Conservation (phyloP, 139 green algal species). For the Picochlorum sp. region DNA sequence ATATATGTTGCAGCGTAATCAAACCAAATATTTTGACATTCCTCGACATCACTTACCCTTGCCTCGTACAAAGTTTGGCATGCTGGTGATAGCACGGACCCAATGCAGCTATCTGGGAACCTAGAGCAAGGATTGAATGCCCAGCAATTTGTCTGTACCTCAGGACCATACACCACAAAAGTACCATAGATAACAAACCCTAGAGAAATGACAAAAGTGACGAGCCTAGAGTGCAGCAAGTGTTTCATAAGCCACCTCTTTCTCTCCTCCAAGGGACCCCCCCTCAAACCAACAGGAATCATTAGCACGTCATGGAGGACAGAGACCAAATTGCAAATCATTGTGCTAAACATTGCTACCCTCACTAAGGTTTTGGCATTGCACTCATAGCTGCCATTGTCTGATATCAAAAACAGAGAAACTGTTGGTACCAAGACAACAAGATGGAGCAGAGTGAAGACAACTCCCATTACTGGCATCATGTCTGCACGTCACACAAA, state of each 20-base stretch:
- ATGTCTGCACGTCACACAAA: too few species aligned
- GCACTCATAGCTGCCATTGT: not conserved
- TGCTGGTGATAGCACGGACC: not conserved
- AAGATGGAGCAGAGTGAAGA: not conserved
- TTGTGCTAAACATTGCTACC: not conserved
- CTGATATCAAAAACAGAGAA: not conserved
- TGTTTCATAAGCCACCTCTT: not conserved
- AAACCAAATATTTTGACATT: not conserved
- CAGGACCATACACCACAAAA: not conserved
- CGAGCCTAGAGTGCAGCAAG: not conserved
- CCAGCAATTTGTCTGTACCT: conserved; percentile 1
- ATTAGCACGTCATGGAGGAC: not conserved
- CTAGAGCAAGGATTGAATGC: conserved; percentile 15
- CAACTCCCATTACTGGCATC: not conserved
- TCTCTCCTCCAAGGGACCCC: conserved; percentile 3
- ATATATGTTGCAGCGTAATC: not conserved
- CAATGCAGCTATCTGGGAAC: not conserved
- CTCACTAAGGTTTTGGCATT: not conserved
- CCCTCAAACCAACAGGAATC: not conserved
- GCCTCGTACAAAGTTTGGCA: not conserved
- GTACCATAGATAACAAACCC: not conserved
- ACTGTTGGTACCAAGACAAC: not conserved
- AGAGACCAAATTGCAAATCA: not conserved
- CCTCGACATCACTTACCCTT: not conserved
- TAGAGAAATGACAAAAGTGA: not conserved